phyloP scores from a whole-genome alignment of 225 moss, liverwort and hornwort genomes.

The Physcomitrium patens region DNA sequence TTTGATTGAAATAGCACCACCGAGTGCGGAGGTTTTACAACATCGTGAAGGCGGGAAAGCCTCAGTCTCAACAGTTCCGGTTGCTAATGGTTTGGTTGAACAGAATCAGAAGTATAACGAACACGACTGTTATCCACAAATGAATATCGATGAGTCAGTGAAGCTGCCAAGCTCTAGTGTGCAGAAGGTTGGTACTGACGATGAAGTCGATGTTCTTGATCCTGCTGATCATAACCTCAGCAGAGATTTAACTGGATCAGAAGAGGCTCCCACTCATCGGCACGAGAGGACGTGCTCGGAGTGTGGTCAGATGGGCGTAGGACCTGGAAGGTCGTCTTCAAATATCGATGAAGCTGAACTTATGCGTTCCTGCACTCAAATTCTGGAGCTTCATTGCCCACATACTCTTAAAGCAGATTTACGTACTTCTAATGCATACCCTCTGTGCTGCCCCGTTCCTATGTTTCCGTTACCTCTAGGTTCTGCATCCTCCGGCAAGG shows the following conservation, averaged over 20 bases:
- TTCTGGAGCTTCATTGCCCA: conserved; percentile 51
- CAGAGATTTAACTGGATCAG: conserved; percentile 37
- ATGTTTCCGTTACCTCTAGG: conserved; percentile 17
- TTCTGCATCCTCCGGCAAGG: conserved; percentile 17
- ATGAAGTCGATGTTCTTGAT: conserved; percentile 20
- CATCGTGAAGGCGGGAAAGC: conserved; percentile 26
- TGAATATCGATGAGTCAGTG: conserved; percentile 14
- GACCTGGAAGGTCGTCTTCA: conserved; percentile 1
- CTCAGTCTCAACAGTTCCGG: not conserved
- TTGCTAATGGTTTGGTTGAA: conserved; percentile 25
- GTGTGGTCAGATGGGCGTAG: conserved; percentile 35
- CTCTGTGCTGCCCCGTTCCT: conserved; percentile 41
- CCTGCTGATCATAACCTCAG: conserved; percentile 14
- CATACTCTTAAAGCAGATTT: conserved; percentile 42
- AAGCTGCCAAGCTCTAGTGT: conserved; percentile 7
- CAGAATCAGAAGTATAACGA: conserved; percentile 33
- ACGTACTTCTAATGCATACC: conserved; percentile 32
- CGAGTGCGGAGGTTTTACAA: conserved; percentile 7
- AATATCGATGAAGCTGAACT: conserved; percentile 39
- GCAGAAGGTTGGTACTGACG: conserved; percentile 20
- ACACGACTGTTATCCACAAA: conserved; percentile 20
- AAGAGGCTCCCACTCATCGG: conserved; percentile 40
- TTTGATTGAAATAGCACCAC: not conserved
- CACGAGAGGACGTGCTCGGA: conserved; percentile 36
- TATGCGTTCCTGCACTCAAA: conserved; percentile 49